Evolutionary conservation across 176 grass and related monocot species (phyloP), one percentile per base, ranked within the genome.

Genomic region (Zoysia pacifica): DNA sequence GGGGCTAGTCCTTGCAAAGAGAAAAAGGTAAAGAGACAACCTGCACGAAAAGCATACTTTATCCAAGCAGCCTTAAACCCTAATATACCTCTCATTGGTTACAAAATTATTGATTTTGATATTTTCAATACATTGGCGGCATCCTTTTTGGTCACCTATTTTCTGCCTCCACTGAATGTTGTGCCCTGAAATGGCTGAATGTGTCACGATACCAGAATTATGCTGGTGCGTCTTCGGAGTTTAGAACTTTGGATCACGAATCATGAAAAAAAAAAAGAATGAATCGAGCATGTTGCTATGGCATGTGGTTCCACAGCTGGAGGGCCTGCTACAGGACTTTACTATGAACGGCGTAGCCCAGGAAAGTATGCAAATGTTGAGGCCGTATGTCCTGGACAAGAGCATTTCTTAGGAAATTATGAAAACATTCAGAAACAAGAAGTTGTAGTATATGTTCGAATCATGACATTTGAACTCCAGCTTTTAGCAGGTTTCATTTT

Each of bases 31-130:
- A 28, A 2, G 28, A 43, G 6, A 16, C 58, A 55, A 47, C 11
- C 61, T 73, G 37, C 69, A 53, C 39, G 48, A 74, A 53, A 48
- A 75, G 38, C 37, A 69, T 10, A 62, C 49, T 54, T 73, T 28
- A 62, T 20, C 15, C 2, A 67, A 28, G 28, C 28, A 28, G 28
- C 28, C 28, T 28, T 28, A 28, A 28, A 28, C 28, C 28, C 28
- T 28, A 28, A 28, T 28, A 28, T 28, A 28, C 28, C 28, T 28
- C 37, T 7, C 39, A 16, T 40, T 77, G 7, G 43, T 69, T 51
- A 48, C 13, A 61, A 53, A 2, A 52, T 75, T 65, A 8, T 75
- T 50, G 2, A 41, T 49, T 55, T 40, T 8, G 19, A 5, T 16
- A 40, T 72, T 77, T 20, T 55, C 64, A 54, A 69, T 62, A 20